Base-by-base conservation (phyloP, 371 early-diverging fungal species). In the Saksenaea oblongispora region DNA sequence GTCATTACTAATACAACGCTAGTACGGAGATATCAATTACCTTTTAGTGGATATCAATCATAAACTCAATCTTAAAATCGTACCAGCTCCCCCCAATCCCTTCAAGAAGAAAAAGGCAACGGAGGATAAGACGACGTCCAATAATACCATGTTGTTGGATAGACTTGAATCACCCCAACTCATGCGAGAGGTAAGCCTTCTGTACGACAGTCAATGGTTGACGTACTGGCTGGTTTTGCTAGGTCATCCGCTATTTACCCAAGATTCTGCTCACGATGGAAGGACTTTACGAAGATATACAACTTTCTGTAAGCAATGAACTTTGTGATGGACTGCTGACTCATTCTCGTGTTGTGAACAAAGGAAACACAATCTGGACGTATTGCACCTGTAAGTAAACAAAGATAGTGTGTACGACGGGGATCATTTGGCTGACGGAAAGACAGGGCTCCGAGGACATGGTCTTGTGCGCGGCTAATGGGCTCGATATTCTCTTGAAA, bases 11-110 rank as follows among this genome's bases (percentile, higher is more conserved):
- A 47, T 37, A 22, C 27, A n/a, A 34, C 5, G 28, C 55, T 59
- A 70, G 70, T 62, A 69, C 17, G 61, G 35, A 8, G 76, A 70
- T 26, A 64, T 81, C 14, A 80, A 73, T 34, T 86, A 85, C 56
- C 71, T 88, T 4, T 63, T 88, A 9, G 69, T 73, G 14, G 89
- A 88, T 59, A 64, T 88, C 14, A 70, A 74, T 34, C 66, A 76
- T 9, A 88, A 88, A 59, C 59, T 87, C 17, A 70, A 75, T n/a
- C 73, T 70, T 53, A 88, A 87, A 47, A 58, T 87, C 26, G 73
- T 72, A 2, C 71, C 78, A 0, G 67, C 74, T 1, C 26, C 72
- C 1, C 37, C 58, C 1, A 64, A 67, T 36, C 53, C 56, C 69
- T 77, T 80, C 54, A 77, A 70, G 2, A 82, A 75, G 54, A 86